A percentile compares a stretch with the other conserved stretches of the same genome.
These are phyloP conservation scores for Psilocybe sp. DNA, from an alignment of 768 basidiomycete species.

Conservation along the genomic window DNA sequence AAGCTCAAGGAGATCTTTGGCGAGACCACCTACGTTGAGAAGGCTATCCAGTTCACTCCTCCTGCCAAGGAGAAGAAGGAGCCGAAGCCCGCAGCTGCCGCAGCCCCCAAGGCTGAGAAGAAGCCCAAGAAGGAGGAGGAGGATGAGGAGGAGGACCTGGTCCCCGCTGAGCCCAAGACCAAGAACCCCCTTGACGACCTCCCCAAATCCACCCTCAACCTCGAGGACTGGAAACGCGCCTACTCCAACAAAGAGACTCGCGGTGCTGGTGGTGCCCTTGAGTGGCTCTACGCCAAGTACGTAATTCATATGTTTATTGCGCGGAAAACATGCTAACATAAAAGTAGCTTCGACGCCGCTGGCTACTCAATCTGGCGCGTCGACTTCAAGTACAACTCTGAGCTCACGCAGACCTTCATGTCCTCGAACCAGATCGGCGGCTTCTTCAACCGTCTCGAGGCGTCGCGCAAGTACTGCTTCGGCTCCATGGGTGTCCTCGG, in stretches of 20 bases:
- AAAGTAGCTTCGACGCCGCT: conserved; percentile 75
- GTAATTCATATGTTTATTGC: conserved; percentile 20
- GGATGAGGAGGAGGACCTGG: conserved; percentile 73
- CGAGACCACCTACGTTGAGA: conserved; percentile 59
- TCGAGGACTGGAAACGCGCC: conserved; percentile 95
- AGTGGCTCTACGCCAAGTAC: conserved; percentile 97
- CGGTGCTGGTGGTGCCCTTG: conserved; percentile 74
- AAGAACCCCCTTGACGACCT: conserved; percentile 95
- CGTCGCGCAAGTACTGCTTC: conserved; percentile 94
- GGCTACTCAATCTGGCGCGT: conserved; percentile 91
- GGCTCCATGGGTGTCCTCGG: conserved; percentile 93
- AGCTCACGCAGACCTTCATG: conserved; percentile 92
- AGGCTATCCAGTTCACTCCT: conserved; percentile 65
- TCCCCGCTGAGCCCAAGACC: conserved; percentile 80
- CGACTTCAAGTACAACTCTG: conserved; percentile 96
- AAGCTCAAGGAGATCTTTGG: conserved; percentile 67
- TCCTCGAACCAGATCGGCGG: conserved; percentile 91
- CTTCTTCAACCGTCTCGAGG: conserved; percentile 98
- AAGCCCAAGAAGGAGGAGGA: conserved; percentile 64
- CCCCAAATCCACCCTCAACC: conserved; percentile 84
- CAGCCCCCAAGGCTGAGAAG: conserved; percentile 58
- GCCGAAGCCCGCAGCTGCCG: conserved; percentile 45
- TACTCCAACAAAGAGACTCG: conserved; percentile 99
- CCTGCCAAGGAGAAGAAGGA: conserved; percentile 81
- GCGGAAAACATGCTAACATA: background rate